Percentiles rank a stretch among this genome's conserved stretches.
These are phyloP conservation scores for Trichoderma endophyticum DNA, from an alignment of 2,329 filamentous ascomycete genomes.

Conservation along the genomic window DNA sequence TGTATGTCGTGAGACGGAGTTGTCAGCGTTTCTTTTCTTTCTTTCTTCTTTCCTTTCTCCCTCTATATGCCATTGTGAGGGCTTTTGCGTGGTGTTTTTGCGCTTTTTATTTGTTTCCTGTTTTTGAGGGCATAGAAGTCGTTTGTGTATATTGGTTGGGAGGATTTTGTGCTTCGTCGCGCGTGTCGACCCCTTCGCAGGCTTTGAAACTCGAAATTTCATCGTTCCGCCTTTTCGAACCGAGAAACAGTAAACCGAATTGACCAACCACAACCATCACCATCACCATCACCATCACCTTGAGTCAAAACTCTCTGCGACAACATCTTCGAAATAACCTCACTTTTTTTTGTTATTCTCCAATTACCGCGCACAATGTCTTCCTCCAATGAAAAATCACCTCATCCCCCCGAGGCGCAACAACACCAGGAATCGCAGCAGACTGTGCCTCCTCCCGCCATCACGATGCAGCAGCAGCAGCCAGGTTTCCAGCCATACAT, in stretches of 20 bases:
- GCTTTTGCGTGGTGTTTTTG: not conserved
- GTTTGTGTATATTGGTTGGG: not conserved
- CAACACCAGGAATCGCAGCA: not conserved
- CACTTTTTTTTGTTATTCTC: not conserved
- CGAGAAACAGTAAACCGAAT: not conserved
- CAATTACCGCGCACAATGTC: not conserved
- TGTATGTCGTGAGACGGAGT: not conserved
- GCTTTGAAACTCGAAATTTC: not conserved
- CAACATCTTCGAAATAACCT: not conserved
- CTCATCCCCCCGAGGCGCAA: not conserved
- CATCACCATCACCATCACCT: not conserved
- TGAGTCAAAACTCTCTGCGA: not conserved
- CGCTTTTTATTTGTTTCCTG: not conserved
- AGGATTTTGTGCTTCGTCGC: not conserved
- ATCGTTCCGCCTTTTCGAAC: not conserved
- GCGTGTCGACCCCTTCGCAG: not conserved
- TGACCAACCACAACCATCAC: not conserved
- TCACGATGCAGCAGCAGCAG: not conserved
- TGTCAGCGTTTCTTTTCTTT: not conserved
- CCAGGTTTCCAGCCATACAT: not conserved
- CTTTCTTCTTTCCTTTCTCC: not conserved
- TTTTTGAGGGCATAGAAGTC: not conserved
- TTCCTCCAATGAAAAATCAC: not conserved
- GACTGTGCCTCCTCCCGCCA: not conserved
- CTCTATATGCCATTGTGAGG: not conserved